Conservation (phyloP, 768 basidiomycete species). For the Termitomyces sp. region DNA sequence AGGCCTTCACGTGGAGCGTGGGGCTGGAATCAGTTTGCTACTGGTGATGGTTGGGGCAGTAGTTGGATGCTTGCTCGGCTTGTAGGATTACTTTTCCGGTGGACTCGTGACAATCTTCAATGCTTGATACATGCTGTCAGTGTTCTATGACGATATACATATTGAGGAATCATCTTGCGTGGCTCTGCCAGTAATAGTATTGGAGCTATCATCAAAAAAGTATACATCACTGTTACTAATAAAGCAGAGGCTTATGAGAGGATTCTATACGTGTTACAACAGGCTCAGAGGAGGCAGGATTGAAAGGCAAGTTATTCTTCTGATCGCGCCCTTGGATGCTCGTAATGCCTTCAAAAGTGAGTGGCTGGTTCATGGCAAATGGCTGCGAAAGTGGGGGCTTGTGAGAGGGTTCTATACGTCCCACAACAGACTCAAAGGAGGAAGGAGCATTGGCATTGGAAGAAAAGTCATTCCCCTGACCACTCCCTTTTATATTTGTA, state of each 20-base stretch:
- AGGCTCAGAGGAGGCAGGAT: not conserved
- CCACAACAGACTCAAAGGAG: not conserved
- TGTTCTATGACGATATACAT: no score
- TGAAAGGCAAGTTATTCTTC: not conserved
- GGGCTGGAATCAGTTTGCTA: not conserved
- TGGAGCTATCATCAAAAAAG: not conserved
- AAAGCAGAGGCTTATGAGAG: not conserved
- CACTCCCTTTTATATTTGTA: not conserved
- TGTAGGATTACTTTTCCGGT: not conserved
- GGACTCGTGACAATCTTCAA: not conserved
- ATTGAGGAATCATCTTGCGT: not conserved
- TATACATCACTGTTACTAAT: not conserved
- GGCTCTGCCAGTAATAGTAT: not conserved
- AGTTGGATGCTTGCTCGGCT: not conserved
- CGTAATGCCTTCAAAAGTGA: no score
- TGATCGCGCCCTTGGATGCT: not conserved
- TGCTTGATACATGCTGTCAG: not conserved
- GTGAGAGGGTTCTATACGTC: not conserved
- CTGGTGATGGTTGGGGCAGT: not conserved
- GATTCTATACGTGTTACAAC: not conserved
- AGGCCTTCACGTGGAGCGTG: not conserved
- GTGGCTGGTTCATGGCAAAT: not conserved
- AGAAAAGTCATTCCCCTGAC: not conserved
- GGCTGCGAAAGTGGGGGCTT: no score
- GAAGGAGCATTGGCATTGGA: not conserved